A percentile compares a stretch with the other conserved stretches of the same genome.
These are phyloP conservation scores for Leccinum cinnamomeum DNA, from an alignment of 1,284 basidiomycete species.

Conservation along the genomic window DNA sequence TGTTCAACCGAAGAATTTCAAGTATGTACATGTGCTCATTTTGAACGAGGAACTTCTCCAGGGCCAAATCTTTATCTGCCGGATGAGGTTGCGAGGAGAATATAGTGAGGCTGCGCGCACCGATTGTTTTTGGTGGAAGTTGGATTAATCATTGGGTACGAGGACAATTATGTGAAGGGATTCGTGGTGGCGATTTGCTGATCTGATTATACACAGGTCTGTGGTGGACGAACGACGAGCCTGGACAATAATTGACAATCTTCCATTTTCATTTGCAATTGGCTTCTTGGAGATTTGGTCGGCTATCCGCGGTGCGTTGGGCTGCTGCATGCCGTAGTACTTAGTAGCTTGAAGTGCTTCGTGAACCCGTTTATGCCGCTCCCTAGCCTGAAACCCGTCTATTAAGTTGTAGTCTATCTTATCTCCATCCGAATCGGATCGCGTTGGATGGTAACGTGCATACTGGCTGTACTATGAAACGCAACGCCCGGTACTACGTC, in stretches of 20 bases:
- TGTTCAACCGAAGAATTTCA: slow-evolving; percentile 16
- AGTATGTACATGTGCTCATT: neutral
- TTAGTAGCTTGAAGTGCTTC: neutral
- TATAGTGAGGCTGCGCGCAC: neutral
- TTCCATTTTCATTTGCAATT: slow-evolving; percentile 18
- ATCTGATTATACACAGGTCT: slow-evolving; percentile 6
- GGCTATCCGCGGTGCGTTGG: slow-evolving; percentile 29
- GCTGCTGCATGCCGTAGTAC: slow-evolving; percentile 1
- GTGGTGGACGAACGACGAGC: slow-evolving; percentile 11
- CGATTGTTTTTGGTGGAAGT: neutral
- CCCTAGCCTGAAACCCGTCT: slow-evolving; percentile 18
- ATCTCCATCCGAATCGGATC: slow-evolving; percentile 9
- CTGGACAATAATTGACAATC: slow-evolving; percentile 1
- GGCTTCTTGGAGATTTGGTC: slow-evolving; percentile 20
- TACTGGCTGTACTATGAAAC: neutral
- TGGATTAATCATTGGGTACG: neutral
- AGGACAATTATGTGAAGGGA: slow-evolving; percentile 5
- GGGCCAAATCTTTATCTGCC: slow-evolving; percentile 12
- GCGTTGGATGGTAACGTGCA: neutral
- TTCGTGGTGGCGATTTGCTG: slow-evolving; percentile 3
- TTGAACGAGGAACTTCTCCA: slow-evolving; percentile 9
- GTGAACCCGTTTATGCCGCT: neutral
- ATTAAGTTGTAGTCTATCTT: slow-evolving; percentile 4
- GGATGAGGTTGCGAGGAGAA: slow-evolving; percentile 4
- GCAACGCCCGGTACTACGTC: slow-evolving; percentile 2